Evolutionary conservation across 371 early-diverging fungal species (phyloP).

Genomic region (Lichtheimia ornata): DNA sequence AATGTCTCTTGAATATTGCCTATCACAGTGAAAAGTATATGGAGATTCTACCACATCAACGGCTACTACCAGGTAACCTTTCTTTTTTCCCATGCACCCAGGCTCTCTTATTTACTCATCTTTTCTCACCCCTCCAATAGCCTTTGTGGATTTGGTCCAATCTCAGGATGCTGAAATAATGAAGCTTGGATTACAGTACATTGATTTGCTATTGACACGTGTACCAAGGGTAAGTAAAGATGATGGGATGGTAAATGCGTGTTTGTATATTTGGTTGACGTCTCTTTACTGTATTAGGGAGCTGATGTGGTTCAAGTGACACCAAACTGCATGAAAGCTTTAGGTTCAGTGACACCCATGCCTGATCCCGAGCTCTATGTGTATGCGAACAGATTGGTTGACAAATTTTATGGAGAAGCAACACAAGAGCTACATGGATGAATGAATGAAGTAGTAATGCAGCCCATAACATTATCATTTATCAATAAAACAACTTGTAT

Average conservation of each 20-base stretch:
- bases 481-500: no score
- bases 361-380: constrained; percentile 27
- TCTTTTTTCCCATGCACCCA: no score
- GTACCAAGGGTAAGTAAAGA: constrained; percentile 23
- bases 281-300: constrained; percentile 11
- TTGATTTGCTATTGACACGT: constrained; percentile 42
- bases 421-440: constrained; percentile 12
- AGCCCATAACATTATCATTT: no score
- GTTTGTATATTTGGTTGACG: background rate
- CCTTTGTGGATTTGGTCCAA: constrained; percentile 50
- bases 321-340: constrained; percentile 17
- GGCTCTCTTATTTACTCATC: no score
- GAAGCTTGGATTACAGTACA: constrained; percentile 47
- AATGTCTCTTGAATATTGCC: constrained; percentile 54
- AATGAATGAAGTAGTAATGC: background rate
- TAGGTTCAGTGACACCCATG: constrained; percentile 23
- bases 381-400: constrained; percentile 25
- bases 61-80: constrained; percentile 44
- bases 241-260: background rate
- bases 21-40: constrained; percentile 52
- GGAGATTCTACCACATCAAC: constrained; percentile 43
- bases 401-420: constrained; percentile 21
- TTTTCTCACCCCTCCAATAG: constrained; percentile 7
- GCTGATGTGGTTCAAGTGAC: constrained; percentile 23
- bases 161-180: constrained; percentile 52